phyloP scores from a whole-genome alignment of 371 early-diverging fungal genomes.

The Mortierella sp. region DNA sequence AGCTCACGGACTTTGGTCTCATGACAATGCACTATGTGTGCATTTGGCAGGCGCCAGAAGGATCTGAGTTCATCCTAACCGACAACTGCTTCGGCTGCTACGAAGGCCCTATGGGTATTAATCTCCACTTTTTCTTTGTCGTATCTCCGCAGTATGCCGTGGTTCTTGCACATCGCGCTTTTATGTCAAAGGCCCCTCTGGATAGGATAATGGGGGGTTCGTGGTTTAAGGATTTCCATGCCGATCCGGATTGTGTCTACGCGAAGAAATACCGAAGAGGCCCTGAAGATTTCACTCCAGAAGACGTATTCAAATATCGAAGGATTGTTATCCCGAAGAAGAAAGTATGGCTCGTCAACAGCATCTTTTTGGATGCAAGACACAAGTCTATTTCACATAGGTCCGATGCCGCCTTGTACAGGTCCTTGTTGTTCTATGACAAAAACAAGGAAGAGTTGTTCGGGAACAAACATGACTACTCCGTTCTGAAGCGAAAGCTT shows the following conservation, averaged over 20 bases:
- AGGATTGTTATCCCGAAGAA: constrained; percentile 24
- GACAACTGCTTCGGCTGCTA: constrained; percentile 23
- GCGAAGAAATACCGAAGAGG: neutral
- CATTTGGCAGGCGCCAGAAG: constrained; percentile 37
- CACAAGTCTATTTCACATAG: constrained; percentile 16
- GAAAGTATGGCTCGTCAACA: constrained; percentile 24
- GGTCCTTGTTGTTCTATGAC: constrained; percentile 17
- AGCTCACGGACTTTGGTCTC: constrained; percentile 14
- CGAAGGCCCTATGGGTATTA: constrained; percentile 10
- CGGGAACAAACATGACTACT: constrained; percentile 6
- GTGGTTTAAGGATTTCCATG: neutral
- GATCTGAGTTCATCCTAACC: constrained; percentile 35
- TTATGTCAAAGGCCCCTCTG: neutral
- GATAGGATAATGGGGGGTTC: neutral
- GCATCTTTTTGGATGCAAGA: constrained; percentile 27
- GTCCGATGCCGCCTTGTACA: constrained; percentile 24
- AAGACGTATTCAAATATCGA: constrained; percentile 31
- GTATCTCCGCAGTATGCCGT: constrained; percentile 9
- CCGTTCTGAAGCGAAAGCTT: constrained; percentile 19
- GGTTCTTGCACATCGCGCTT: neutral
- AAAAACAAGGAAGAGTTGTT: constrained; percentile 4
- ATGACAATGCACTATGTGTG: constrained; percentile 9
- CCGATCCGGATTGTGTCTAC: constrained; percentile 12
- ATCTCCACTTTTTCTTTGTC: constrained; percentile 20
- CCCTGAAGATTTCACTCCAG: constrained; percentile 5